phyloP scores from a whole-genome alignment of 306 rosid species.

The Chamaecrista fasciculata region DNA sequence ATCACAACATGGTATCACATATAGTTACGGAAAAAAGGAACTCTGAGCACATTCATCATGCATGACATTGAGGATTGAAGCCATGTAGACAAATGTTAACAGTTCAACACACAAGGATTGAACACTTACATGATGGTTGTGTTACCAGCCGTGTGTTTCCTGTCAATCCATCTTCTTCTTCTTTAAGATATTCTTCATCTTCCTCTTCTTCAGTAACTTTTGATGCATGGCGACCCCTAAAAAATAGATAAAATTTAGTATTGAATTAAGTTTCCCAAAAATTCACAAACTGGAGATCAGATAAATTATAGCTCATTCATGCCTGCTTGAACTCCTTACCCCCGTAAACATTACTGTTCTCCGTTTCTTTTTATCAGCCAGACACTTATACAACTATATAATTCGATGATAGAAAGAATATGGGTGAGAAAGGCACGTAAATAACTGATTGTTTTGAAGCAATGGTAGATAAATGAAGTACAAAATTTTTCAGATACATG shows the following conservation, averaged over 20 bases:
- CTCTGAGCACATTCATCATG: background rate
- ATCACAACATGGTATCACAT: background rate
- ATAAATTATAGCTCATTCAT: conserved; percentile 1
- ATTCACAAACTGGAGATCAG: background rate
- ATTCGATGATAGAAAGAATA: background rate
- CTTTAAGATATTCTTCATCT: conserved; percentile 92
- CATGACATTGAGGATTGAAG: background rate
- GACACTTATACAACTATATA: background rate
- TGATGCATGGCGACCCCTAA: conserved; percentile 98
- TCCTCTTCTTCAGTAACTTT: conserved; percentile 96
- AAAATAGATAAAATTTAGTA: conserved; percentile 21
- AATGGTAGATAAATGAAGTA: too few relatives aligned
- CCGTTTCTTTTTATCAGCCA: background rate
- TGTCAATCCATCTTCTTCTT: conserved; percentile 86
- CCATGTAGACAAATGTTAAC: background rate
- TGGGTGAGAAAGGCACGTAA: background rate
- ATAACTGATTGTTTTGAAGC: background rate
- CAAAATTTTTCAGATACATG: background rate
- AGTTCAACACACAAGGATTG: background rate
- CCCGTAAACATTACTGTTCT: background rate
- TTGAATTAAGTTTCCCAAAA: conserved; percentile 1
- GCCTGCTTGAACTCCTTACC: background rate
- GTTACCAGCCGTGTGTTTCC: conserved; percentile 68
- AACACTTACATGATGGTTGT: conserved; percentile 84
- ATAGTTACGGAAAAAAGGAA: background rate